phyloP scores from a whole-genome alignment of 2,329 filamentous ascomycete species.

The Phialemonium atrogriseum region DNA sequence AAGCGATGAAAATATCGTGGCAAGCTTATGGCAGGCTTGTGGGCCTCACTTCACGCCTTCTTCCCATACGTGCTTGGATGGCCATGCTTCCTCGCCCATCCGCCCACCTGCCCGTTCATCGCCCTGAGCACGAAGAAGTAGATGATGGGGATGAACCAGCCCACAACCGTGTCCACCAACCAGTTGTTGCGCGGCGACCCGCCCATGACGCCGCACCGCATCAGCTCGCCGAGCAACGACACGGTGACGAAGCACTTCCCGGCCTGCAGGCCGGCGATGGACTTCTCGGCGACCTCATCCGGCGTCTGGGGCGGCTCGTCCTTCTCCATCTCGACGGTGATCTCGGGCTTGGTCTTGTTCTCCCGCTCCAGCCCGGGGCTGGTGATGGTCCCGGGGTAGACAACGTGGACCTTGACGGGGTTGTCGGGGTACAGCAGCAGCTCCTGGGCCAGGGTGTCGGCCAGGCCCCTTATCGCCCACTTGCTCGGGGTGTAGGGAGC shows the following conservation, averaged over 20 bases:
- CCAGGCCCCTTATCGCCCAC: conserved; percentile 72
- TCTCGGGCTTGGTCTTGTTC: conserved; percentile 67
- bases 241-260: conserved; percentile 77
- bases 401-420: conserved; percentile 66
- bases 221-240: conserved; percentile 60
- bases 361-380: conserved; percentile 69
- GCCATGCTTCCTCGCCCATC: conserved; percentile 48
- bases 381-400: conserved; percentile 78
- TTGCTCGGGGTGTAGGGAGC: conserved; percentile 77
- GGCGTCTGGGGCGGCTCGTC: conserved; percentile 73
- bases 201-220: conserved; percentile 56
- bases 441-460: conserved; percentile 78
- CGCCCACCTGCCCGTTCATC: conserved; percentile 48
- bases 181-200: conserved; percentile 50
- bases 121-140: conserved; percentile 51
- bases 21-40: no score
- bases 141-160: conserved; percentile 42
- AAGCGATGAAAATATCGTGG: no score
- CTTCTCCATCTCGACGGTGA: conserved; percentile 74
- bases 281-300: conserved; percentile 62
- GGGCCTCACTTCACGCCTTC: conserved; percentile 15
- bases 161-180: conserved; percentile 50
- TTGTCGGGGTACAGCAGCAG: conserved; percentile 71
- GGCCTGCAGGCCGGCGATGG: conserved; percentile 67
- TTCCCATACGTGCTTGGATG: conserved; percentile 43